phyloP scores from a whole-genome alignment of 129 eudicot genomes.

The Pseudognaphalium luteoalbum region DNA sequence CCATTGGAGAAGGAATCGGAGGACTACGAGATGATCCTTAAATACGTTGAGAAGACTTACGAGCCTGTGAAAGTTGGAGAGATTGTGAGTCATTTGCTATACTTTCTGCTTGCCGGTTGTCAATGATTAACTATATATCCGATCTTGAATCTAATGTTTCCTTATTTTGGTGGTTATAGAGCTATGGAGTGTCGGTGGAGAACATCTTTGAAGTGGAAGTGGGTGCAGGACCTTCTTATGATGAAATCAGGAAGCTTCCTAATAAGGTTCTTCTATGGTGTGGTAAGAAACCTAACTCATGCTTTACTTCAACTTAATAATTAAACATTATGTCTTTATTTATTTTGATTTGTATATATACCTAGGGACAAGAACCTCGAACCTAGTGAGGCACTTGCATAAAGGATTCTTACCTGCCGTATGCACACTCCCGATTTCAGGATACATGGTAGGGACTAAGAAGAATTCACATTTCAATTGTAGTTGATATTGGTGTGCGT shows the following conservation, averaged over 20 bases:
- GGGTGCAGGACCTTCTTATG: slow-evolving; percentile 69
- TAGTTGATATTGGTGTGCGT: background rate
- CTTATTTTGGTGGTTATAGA: slow-evolving; percentile 37
- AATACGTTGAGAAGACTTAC: slow-evolving; percentile 73
- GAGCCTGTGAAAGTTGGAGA: slow-evolving; percentile 95
- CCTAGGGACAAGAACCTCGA: slow-evolving; percentile 78
- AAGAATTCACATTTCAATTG: background rate
- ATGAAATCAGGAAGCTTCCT: slow-evolving; percentile 68
- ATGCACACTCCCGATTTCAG: slow-evolving; percentile 76
- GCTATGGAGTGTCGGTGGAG: slow-evolving; percentile 68
- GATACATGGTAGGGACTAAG: slow-evolving; percentile 63
- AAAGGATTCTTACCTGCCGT: slow-evolving; percentile 80
- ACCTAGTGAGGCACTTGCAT: slow-evolving; percentile 77
- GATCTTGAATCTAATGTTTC: background rate
- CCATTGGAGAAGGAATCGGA: slow-evolving; percentile 62
- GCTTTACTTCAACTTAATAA: background rate
- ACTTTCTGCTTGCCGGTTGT: too few species aligned
- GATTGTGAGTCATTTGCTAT: slow-evolving; percentile 42
- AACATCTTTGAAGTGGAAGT: slow-evolving; percentile 62
- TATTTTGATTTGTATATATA: background rate
- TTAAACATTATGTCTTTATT: background rate
- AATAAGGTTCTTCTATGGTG: slow-evolving; percentile 89
- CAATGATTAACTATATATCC: too few species aligned
- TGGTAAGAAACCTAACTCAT: slow-evolving; percentile 44
- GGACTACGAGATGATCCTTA: slow-evolving; percentile 70